Evolutionary conservation across 345 rosid species (phyloP), one percentile per base, ranked within the genome.

Genomic region (Arabidopsis suecica): DNA sequence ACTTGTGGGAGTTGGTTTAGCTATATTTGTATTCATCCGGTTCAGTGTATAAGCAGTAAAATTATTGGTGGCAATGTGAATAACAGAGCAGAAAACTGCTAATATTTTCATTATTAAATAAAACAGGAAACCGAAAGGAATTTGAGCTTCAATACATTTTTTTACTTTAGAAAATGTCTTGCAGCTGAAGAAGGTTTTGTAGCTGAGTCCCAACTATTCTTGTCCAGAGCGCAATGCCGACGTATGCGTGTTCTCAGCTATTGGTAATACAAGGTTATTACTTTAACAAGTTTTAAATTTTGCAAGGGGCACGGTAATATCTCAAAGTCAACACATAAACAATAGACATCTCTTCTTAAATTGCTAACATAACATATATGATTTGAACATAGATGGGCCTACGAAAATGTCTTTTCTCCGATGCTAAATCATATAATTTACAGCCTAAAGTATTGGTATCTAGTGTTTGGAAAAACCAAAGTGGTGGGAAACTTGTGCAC

Each of bases 401-500:
- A 74, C 61, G 12, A 49, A 74, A 38, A 74, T 66, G 51, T 66
- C 36, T 36, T 59, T 49, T 48, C 18, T 59, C 7, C 30, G 45
- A 67, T 49, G 63, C 62, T 68, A 75, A 61, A 75, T 22, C 73
- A 67, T 75, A 75, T 75, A 68, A 64, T 7, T 67, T 59, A 61
- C 55, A 60, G 79, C 73, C 73, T 75, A 68, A 64, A 41, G 18
- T 28, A 37, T 61, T 61, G 12, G n/a, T 60, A 38, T 30, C 18
- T 47, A 71, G 61, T 65, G 61, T 58, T 71, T 65, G 72, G 18
- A 38, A 10, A 44, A 41, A 75, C 61, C 55, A 61, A 56, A 70
- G 80, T 64, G 68, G 77, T 78, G 68, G 57, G 81, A 72, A 65
- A 78, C 73, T 78, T 77, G 80, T 71, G 80, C 76, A 70, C 41